Base-by-base conservation (phyloP, 2,329 filamentous ascomycete species). In the Calonectria henricotiae region DNA sequence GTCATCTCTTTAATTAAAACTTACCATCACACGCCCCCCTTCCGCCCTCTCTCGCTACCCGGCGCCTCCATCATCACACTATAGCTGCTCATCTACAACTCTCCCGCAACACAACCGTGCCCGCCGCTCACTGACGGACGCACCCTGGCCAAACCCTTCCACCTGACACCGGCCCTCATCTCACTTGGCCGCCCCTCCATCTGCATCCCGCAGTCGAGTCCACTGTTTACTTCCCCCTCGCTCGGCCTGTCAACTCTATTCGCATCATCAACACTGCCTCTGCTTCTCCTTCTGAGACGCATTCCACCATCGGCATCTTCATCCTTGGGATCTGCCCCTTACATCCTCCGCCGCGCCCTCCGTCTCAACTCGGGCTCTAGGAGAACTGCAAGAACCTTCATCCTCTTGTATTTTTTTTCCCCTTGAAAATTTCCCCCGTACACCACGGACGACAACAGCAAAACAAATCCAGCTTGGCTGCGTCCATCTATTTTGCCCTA, bases 21-120 rank as follows among this genome's bases (percentile, higher is more conserved):
- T 69, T 67, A 47, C 58, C 65, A 71, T 73, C 75, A 77, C 75
- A 77, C 72, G 75, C 75, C 75, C 65, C 74, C 76, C 75, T 61
- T 61, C 55, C 23, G 37, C 39, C 70, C 69, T 67, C 71, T 62
- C 65, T 75, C 68, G 60, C 73, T 77, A 75, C 68, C 75, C 71
- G 51, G 73, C 75, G 75, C 75, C 75, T 75, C 73, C 68, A 76
- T 77, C 75, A 76, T 76, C 74, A 69, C 71, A 66, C 73, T 73
- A 73, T 69, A 65, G 49, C 73, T 65, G 67, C 69, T 67, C 67
- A 69, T 69, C 75, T 70, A 73, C 76, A 73, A 66, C 71, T 61
- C 71, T 65, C 63, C 69, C 66, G 65, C 65, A 68, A 62, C 66
- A 62, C 66, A 62, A 37, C 58, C 65, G 46, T 44, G 55, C 68